These are phyloP conservation scores for Eutrema heterophyllum DNA, from an alignment of 345 rosid species.

Conservation along the genomic window DNA sequence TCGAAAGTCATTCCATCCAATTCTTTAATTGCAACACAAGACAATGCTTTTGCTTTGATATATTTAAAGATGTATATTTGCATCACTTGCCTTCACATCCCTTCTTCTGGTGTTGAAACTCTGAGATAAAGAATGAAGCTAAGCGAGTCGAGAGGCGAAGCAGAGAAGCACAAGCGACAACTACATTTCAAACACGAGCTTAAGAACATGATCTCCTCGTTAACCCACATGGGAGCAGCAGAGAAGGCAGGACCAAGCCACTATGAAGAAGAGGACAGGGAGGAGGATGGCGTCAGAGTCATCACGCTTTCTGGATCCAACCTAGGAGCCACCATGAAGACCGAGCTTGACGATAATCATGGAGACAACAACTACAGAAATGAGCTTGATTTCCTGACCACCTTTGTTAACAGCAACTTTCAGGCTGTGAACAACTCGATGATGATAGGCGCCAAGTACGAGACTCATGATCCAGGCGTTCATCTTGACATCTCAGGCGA, in stretches of 20 bases:
- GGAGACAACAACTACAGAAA: background rate
- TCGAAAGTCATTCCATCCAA: slow-evolving; percentile 10
- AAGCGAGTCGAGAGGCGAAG: slow-evolving; percentile 24
- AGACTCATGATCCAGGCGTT: slow-evolving; percentile 84
- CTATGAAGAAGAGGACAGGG: slow-evolving; percentile 31
- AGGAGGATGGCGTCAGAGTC: slow-evolving; percentile 41
- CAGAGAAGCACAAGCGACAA: slow-evolving; percentile 18
- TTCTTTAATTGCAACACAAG: slow-evolving; percentile 29
- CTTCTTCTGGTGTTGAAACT: background rate
- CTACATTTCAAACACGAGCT: slow-evolving; percentile 26
- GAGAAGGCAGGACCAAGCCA: slow-evolving; percentile 48
- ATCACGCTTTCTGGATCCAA: slow-evolving; percentile 81
- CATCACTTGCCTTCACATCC: background rate
- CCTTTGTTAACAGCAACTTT: slow-evolving; percentile 81
- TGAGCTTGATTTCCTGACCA: slow-evolving; percentile 44
- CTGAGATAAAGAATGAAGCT: slow-evolving; percentile 25
- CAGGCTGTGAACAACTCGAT: slow-evolving; percentile 91
- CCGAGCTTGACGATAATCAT: slow-evolving; percentile 49
- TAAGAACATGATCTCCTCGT: slow-evolving; percentile 26
- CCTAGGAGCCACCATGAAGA: slow-evolving; percentile 67
- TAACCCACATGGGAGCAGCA: slow-evolving; percentile 24
- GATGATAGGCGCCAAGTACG: slow-evolving; percentile 62
- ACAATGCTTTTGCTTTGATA: background rate
- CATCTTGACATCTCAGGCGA: slow-evolving; percentile 62
- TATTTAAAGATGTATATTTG: background rate